Evolutionary conservation across 1,284 basidiomycete genomes (phyloP), one percentile per base, ranked within the genome.

Genomic region (Pyrrhoderma lamaoense): DNA sequence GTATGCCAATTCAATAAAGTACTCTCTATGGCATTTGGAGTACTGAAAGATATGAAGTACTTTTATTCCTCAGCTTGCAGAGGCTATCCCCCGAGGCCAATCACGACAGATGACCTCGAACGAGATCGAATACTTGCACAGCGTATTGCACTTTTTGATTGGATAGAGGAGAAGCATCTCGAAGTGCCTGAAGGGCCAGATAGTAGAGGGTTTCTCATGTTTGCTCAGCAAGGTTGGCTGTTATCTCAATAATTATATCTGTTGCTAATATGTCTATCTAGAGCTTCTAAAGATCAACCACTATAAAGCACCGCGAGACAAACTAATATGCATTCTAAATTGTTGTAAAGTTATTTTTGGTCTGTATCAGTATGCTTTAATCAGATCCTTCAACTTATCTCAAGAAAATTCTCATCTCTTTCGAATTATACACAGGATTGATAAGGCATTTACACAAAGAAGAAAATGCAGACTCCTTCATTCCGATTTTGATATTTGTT

Each of bases 261-360:
- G 34, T 22, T 23, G 16, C 35, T 25, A 44, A 25, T 11, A 27
- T 45, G 35, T 8, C 34, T 25, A 2, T 16, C 31, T 61, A 91
- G 93, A 97, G 67, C 72, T 99, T 43, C 69, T 93, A 61, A 99
- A 97, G 75, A 89, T 99, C 60, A 98, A 97, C 64, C 93, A 97
- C 65, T 99, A 98, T 74, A 98, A 98, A 67, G 95, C 95, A 18
- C 95, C 95, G 8, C 76, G 95, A 43, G 95, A 99, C 70, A 99
- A 99, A 71, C 75, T 98, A 56, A 99, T 99, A 55, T 99, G 96
- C 69, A 89, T 99, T 44, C 72, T 99, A 45, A 99, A 99, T 64
- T 91, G 85, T 69, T 99, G 94, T 82, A 99, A 99, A 73, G 93
- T 99, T 68, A 98, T 99, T 63, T 99, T 97, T 65, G 95, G 95